Evolutionary conservation across 208 protist species (phyloP).

Genomic region (Acanthamoeba lenticulata): DNA sequence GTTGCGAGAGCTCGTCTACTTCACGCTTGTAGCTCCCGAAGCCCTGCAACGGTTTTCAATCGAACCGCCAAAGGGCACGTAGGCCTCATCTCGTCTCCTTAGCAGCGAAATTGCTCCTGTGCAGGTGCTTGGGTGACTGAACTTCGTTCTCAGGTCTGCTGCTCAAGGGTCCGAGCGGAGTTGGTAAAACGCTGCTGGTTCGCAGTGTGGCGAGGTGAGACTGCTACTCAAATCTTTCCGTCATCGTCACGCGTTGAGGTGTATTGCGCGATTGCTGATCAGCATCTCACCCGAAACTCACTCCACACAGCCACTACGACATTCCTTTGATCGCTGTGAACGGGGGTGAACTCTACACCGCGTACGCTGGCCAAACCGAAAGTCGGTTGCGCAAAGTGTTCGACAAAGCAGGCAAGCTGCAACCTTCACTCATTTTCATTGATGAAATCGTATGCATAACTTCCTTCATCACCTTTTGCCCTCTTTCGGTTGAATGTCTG

Average conservation of each 20-base stretch:
- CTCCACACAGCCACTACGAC: constrained; percentile 18
- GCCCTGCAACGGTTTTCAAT: constrained; percentile 7
- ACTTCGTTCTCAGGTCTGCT: constrained; percentile 90
- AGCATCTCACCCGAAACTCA: too few species aligned
- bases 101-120: background rate
- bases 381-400: constrained; percentile 66
- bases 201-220: background rate
- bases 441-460: constrained; percentile 71
- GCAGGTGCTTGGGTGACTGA: background rate
- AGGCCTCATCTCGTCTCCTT: too few species aligned
- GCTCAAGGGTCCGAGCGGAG: constrained; percentile 95
- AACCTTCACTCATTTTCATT: constrained; percentile 71
- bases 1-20: constrained; percentile 16
- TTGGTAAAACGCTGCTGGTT: constrained; percentile 89
- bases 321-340: background rate
- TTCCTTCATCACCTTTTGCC: background rate
- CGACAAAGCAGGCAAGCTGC: background rate
- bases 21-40: background rate
- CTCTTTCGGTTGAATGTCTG: background rate
- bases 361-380: constrained; percentile 11
- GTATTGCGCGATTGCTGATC: too few species aligned
- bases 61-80: background rate
- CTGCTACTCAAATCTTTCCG: background rate
- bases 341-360: constrained; percentile 1
- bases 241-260: too few species aligned